Base-by-base conservation (phyloP, 495 filamentous ascomycete species). In the Talaromyces wortmannii region DNA sequence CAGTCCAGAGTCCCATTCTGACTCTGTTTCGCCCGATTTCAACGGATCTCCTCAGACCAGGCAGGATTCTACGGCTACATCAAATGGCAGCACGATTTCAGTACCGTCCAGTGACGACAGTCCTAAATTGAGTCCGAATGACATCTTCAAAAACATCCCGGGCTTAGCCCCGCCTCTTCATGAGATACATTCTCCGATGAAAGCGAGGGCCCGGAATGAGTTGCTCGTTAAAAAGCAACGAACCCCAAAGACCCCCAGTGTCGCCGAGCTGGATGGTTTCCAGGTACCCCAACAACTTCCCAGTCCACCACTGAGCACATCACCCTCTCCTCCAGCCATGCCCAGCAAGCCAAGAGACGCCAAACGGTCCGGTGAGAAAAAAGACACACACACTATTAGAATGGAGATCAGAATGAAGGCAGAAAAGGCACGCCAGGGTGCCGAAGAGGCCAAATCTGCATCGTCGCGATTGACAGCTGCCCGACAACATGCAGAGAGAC, bases 181-280 rank as follows among this genome's bases (percentile, higher is more conserved):
- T 6, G 33, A 44, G 15, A 18, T 53, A 13, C 18, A 23, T 33
- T 42, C 49, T 4, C 49, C 31, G 12, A 36, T 7, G 7, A 44
- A 45, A 36, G 8, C 12, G 42, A 46, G 16, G 29, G 42, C 23
- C 29, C 52, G 18, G 12, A 23, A 53, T 32, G 40, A 18, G 51
- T 40, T 33, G 13, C n/a, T 17, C 1, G 44, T 18, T 17, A n/a
- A 45, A 30, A 31, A 33, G 36, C 36, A 40, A 13, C 36, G 36
- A 10, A 18, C 43, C 2, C 23, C 36, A 15, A 53, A 53, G 43
- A 23, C 52, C 44, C 18, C 42, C 7, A 36, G 40, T 46, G 67
- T 76, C 13, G 73, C 72, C 3, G 73, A 76, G 52, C 51, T 76
- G 31, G 73, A 76, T 48, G 72, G 73, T 6, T 64, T 67, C 23